Base-by-base conservation (phyloP, 768 basidiomycete species). In the Boletus huronensis region DNA sequence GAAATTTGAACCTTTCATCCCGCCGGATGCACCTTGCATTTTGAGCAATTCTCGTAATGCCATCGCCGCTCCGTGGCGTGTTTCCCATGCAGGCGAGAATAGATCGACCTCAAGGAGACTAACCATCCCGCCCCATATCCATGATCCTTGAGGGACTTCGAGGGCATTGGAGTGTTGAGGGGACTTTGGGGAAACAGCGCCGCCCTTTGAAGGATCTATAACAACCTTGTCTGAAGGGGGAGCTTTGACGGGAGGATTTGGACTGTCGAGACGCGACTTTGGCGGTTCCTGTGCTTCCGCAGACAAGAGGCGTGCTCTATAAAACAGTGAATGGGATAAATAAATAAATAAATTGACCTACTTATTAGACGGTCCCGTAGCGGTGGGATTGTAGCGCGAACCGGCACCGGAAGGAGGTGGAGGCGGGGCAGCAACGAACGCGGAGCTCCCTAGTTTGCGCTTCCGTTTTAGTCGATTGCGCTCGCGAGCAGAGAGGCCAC, bases 401-500 rank as follows among this genome's bases (percentile, higher is more conserved):
- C 82, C 80, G 0, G 82, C 61, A 44, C 71, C 65, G 61, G 85
- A 82, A 25, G 84, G 77, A 2, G 88, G 86, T 16, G 77, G 74
- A 6, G 78, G 74, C 5, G 84, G 85, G 2, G 87, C 82, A 13
- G 85, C 79, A 16, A 93, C 91, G 61, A 92, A 92, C 1, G 88
- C 90, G 31, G 85, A 75, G 64, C 88, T 90, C 4, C 92, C 94
- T 4, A 81, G 79, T 64, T 95, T 97, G 52, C 95, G 88, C 68
- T 98, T 98, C 28, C 97, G 82, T 70, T 99, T 99, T 31, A 98
- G 75, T 44, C 95, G 83, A 67, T 97, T 97, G 31, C 90, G 83
- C 71, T 98, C 96, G 50, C 97, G 84, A 11, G 93, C 93, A 31
- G 94, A 97, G 42, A 98, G 74, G 6, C 80, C 81, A 40, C 65